A percentile compares a stretch with the other conserved stretches of the same genome.
These are phyloP conservation scores for Neurospora intermedia DNA, from an alignment of 495 filamentous ascomycete species.

Conservation along the genomic window DNA sequence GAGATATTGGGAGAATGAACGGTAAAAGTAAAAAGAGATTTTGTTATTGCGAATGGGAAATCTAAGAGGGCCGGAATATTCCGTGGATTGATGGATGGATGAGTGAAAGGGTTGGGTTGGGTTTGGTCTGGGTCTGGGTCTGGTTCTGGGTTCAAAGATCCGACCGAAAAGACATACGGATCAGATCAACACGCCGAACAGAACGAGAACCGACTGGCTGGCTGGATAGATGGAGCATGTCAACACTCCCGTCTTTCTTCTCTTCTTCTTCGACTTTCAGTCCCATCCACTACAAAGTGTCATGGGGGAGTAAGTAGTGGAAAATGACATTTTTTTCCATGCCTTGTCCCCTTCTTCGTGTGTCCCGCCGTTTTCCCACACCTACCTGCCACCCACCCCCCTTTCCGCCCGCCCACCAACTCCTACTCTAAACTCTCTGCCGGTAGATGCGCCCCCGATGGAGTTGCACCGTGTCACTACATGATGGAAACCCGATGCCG, in stretches of 20 bases:
- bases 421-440: background rate
- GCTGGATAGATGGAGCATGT: background rate
- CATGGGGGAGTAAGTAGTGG: too few species aligned
- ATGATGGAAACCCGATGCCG: conserved; percentile 7
- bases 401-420: background rate
- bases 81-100: background rate
- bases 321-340: too few species aligned
- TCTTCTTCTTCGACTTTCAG: background rate
- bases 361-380: background rate
- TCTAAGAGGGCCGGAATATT: background rate
- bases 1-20: background rate
- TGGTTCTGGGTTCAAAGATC: background rate
- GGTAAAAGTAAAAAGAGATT: too few species aligned
- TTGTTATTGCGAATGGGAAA: too few species aligned
- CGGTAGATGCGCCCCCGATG: background rate
- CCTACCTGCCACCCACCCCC: background rate
- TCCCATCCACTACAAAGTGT: background rate
- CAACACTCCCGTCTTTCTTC: background rate
- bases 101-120: background rate
- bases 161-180: background rate
- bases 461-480: too few species aligned
- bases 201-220: background rate
- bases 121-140: background rate
- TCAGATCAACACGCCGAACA: background rate
- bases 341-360: too few species aligned